These are phyloP conservation scores for Neurospora pannonica DNA, from an alignment of 495 filamentous ascomycete genomes.

Conservation along the genomic window DNA sequence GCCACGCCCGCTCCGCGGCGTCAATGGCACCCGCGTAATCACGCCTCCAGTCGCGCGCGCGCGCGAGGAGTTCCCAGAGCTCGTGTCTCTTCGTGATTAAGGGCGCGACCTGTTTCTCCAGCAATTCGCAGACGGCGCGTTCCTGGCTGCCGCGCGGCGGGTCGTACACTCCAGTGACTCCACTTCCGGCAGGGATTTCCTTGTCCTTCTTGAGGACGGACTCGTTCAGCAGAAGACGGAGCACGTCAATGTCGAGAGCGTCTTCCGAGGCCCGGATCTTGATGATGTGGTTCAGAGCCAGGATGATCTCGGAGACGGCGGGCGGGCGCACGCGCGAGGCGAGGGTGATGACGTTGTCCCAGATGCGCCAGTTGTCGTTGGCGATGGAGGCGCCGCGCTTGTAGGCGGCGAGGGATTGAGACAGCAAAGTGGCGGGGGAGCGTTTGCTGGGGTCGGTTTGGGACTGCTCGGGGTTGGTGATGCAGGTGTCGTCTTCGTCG, in stretches of 20 bases:
- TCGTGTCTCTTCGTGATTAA: slow-evolving; percentile 71
- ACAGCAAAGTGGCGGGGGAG: slow-evolving; percentile 52
- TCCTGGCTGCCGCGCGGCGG: slow-evolving; percentile 38
- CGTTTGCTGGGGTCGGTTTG: neutral
- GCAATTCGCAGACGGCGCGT: slow-evolving; percentile 54
- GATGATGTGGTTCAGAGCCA: slow-evolving; percentile 63
- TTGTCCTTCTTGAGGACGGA: slow-evolving; percentile 37
- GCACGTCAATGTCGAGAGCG: slow-evolving; percentile 63
- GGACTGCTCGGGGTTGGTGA: neutral
- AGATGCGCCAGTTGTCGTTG: slow-evolving; percentile 77
- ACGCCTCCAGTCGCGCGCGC: slow-evolving; percentile 59
- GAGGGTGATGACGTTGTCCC: slow-evolving; percentile 89
- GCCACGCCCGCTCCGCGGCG: slow-evolving; percentile 83
- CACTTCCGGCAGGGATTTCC: slow-evolving; percentile 16
- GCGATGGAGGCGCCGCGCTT: slow-evolving; percentile 75
- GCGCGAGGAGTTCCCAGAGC: slow-evolving; percentile 65
- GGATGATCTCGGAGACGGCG: slow-evolving; percentile 61
- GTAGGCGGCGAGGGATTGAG: slow-evolving; percentile 71
- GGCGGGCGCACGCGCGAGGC: slow-evolving; percentile 62
- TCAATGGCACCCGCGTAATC: slow-evolving; percentile 63
- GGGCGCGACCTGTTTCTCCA: slow-evolving; percentile 63
- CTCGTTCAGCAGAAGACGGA: slow-evolving; percentile 63
- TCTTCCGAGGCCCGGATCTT: slow-evolving; percentile 66
- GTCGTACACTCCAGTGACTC: too few relatives aligned
- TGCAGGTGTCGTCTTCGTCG: slow-evolving; percentile 13